phyloP scores from a whole-genome alignment of 257 asterid species.

The Solanum ahanhuiri region DNA sequence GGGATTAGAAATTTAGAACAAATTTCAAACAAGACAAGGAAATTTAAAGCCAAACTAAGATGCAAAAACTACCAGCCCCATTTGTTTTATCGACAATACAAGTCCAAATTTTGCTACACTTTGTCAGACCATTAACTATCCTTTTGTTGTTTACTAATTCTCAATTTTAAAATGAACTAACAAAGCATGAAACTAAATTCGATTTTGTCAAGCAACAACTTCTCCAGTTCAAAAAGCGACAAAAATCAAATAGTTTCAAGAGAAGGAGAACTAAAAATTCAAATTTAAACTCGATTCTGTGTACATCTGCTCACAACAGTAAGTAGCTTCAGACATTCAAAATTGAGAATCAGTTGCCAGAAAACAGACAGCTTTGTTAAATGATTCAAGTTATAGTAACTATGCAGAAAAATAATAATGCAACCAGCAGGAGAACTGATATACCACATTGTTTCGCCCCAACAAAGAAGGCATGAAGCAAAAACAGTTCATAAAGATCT shows the following conservation, averaged over 20 bases:
- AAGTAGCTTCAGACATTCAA: neutral
- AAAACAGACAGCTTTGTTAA: neutral
- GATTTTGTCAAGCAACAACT: neutral
- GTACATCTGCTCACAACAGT: neutral
- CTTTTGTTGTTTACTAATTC: neutral
- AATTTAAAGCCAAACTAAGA: neutral
- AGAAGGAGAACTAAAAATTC: neutral
- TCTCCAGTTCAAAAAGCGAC: neutral
- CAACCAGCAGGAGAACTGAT: neutral
- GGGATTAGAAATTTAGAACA: neutral
- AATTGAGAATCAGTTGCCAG: neutral
- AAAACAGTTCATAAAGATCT: neutral
- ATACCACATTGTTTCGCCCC: neutral
- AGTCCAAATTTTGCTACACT: neutral
- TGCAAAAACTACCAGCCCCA: neutral
- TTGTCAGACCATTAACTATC: neutral
- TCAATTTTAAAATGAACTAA: neutral
- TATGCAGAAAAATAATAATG: neutral
- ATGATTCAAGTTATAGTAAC: neutral
- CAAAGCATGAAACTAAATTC: neutral
- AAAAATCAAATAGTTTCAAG: neutral
- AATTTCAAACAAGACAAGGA: neutral
- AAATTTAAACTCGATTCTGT: neutral
- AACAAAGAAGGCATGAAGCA: neutral
- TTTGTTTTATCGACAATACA: neutral